These are phyloP conservation scores for Lumnitzera racemosa DNA, from an alignment of 345 rosid species.

Conservation along the genomic window DNA sequence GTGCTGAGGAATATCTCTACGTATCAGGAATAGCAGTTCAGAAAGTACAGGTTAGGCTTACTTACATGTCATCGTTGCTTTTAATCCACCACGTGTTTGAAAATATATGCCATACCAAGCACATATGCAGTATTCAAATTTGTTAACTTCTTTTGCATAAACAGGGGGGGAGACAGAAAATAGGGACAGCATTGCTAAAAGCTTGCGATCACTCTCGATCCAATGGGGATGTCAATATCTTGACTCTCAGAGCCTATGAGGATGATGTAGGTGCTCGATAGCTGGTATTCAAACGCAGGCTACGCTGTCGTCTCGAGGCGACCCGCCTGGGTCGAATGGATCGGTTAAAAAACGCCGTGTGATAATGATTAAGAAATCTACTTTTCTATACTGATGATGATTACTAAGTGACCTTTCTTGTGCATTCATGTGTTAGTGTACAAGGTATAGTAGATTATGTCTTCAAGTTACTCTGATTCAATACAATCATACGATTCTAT, in stretches of 20 bases:
- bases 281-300: constrained; percentile 66
- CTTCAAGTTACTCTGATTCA: no score
- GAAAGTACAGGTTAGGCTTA: constrained; percentile 37
- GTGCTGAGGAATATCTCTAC: constrained; percentile 67
- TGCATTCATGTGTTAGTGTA: no score
- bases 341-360: constrained; percentile 67
- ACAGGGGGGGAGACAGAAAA: constrained; percentile 70
- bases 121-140: no score
- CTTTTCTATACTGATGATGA: no score
- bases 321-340: constrained; percentile 67
- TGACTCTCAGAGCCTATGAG: constrained; percentile 67
- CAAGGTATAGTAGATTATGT: no score
- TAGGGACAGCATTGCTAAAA: constrained; percentile 58
- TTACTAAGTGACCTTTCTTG: no score
- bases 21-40: constrained; percentile 76
- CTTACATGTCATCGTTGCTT: not conserved
- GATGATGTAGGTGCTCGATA: constrained; percentile 66
- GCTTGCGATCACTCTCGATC: constrained; percentile 58
- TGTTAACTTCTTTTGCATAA: not conserved
- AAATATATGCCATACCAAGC: no score
- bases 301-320: constrained; percentile 46
- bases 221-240: constrained; percentile 61
- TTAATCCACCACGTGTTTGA: no score
- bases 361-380: constrained; percentile 48
- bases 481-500: no score